Percentiles rank a stretch among this genome's conserved stretches.
Conservation (phyloP, 129 eudicot genomes). For the Apium graveolens region DNA sequence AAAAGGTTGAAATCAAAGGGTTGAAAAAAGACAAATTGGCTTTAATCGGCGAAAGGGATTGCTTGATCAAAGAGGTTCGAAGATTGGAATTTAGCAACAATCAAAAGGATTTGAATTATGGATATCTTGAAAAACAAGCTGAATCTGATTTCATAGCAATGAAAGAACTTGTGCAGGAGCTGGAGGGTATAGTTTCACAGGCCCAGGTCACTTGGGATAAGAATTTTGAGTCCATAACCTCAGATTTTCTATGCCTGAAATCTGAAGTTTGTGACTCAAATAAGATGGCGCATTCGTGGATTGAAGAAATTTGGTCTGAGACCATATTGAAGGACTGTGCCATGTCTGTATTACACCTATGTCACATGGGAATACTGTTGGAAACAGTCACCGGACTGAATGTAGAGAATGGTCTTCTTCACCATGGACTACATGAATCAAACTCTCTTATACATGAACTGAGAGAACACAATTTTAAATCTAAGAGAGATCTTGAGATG, state of each 20-base stretch:
- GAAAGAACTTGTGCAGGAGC: conserved; percentile 41
- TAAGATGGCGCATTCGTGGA: conserved; percentile 40
- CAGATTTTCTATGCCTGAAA: conserved; percentile 45
- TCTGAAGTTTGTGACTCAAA: conserved; percentile 41
- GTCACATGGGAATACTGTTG: conserved; percentile 76
- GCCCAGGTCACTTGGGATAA: conserved; percentile 31
- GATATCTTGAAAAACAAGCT: conserved; percentile 27
- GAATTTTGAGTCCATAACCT: conserved; percentile 28
- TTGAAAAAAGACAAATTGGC: conserved; percentile 36
- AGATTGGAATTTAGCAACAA: conserved; percentile 30
- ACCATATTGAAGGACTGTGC: conserved; percentile 73
- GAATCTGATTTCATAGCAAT: conserved; percentile 36
- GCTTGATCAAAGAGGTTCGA: conserved; percentile 30
- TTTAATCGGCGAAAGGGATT: conserved; percentile 33
- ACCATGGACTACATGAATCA: conserved; percentile 56
- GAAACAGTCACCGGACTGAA: conserved; percentile 63
- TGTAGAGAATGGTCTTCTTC: conserved; percentile 68
- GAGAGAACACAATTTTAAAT: conserved; percentile 48
- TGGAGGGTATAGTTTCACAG: conserved; percentile 46
- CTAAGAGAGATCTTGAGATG: conserved; percentile 63
- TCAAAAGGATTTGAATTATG: conserved; percentile 28
- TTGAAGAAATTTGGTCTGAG: conserved; percentile 85
- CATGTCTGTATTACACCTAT: conserved; percentile 63
- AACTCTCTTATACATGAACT: conserved; percentile 42
- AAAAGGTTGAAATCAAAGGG: conserved; percentile 48